These are phyloP conservation scores for Warburgia ugandensis DNA, from an alignment of 164 flowering plant species.

Conservation along the genomic window DNA sequence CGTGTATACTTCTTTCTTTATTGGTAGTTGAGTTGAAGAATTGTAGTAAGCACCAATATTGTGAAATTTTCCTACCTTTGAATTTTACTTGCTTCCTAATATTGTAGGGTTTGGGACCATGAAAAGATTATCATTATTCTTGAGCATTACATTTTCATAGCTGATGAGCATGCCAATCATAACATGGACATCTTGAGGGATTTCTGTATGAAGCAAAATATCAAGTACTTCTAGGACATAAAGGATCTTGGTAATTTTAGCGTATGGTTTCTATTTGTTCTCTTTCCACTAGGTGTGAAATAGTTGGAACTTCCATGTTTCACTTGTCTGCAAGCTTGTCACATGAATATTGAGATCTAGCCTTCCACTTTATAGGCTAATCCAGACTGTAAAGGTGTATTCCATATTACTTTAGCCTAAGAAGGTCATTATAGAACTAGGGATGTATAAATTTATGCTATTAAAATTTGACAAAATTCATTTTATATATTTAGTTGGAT, in stretches of 20 bases:
- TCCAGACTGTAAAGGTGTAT: slow-evolving; percentile 97
- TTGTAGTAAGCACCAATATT: too few species aligned
- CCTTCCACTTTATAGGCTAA: slow-evolving; percentile 62
- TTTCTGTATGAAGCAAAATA: slow-evolving; percentile 77
- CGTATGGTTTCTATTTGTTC: slow-evolving; percentile 44
- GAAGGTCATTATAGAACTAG: slow-evolving; percentile 99
- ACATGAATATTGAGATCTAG: too few species aligned
- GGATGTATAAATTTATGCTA: too few species aligned
- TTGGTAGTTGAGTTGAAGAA: too few species aligned
- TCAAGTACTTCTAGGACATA: slow-evolving; percentile 96
- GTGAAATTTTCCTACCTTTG: too few species aligned
- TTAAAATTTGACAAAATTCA: too few species aligned
- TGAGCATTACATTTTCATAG: slow-evolving; percentile 93
- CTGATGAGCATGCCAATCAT: slow-evolving; percentile 90
- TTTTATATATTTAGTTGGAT: too few species aligned
- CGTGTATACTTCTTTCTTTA: too few species aligned
- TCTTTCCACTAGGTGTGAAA: too few species aligned
- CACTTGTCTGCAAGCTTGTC: background rate
- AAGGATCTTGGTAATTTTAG: slow-evolving; percentile 78
- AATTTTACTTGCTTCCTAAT: too few species aligned
- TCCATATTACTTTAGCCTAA: slow-evolving; percentile 97
- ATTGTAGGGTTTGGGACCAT: slow-evolving; percentile 93
- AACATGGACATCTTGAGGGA: slow-evolving; percentile 95
- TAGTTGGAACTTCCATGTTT: background rate
- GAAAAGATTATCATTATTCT: slow-evolving; percentile 94